Evolutionary conservation across 768 basidiomycete genomes (phyloP).

Genomic region (Kwoniella bestiolae): DNA sequence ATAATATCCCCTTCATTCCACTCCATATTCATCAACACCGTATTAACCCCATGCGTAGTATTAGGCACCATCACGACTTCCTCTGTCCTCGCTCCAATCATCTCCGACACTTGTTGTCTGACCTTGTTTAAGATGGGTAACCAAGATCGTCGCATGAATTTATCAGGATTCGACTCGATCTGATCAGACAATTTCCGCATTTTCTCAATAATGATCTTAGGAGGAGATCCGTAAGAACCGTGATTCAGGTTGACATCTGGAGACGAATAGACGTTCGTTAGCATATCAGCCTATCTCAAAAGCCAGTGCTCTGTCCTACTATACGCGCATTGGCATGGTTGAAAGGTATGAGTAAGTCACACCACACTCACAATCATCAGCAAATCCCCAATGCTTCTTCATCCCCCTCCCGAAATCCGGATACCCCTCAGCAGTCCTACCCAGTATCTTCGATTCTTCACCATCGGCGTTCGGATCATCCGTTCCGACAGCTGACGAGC

Average conservation of each 20-base stretch:
- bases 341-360: too few relatives aligned
- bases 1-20: slow-evolving; percentile 73
- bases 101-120: slow-evolving; percentile 43
- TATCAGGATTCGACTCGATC: slow-evolving; percentile 55
- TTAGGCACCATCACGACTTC: slow-evolving; percentile 61
- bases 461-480: slow-evolving; percentile 20
- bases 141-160: slow-evolving; percentile 54
- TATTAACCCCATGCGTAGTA: slow-evolving; percentile 70
- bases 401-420: slow-evolving; percentile 55
- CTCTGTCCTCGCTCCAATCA: slow-evolving; percentile 54
- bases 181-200: slow-evolving; percentile 44
- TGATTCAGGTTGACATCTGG: slow-evolving; percentile 59
- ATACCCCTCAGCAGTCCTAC: slow-evolving; percentile 35
- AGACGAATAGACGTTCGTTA: too few relatives aligned
- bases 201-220: slow-evolving; percentile 52
- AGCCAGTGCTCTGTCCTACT: too few relatives aligned
- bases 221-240: slow-evolving; percentile 57
- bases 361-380: slow-evolving; percentile 43
- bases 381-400: slow-evolving; percentile 56
- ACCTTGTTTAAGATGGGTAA: slow-evolving; percentile 48
- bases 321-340: slow-evolving; percentile 7
- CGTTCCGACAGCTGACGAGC: slow-evolving; percentile 1
- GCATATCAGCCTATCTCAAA: too few relatives aligned
- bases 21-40: slow-evolving; percentile 68
- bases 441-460: slow-evolving; percentile 23